Conservation (phyloP, 202 grass and related monocot genomes). For the Schoenoplectus tabernaemontani region DNA sequence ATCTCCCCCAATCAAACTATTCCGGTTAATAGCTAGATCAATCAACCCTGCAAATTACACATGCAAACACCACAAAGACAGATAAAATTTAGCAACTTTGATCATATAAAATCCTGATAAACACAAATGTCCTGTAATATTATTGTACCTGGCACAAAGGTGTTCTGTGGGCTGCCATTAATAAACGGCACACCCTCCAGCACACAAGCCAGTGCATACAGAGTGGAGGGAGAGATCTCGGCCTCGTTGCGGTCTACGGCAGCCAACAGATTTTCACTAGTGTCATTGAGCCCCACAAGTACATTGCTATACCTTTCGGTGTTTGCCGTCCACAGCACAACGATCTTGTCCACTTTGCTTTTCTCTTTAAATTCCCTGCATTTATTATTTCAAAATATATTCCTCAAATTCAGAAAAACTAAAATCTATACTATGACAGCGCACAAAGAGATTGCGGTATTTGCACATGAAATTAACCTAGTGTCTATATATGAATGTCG, state of each 20-base stretch:
- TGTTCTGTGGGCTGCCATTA: slow-evolving; percentile 96
- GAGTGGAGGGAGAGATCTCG: slow-evolving; percentile 82
- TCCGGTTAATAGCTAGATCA: slow-evolving; percentile 77
- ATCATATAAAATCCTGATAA: slow-evolving; percentile 2
- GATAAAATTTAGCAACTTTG: not conserved
- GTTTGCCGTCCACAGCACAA: slow-evolving; percentile 95
- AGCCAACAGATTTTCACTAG: slow-evolving; percentile 65
- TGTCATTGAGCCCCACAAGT: slow-evolving; percentile 73
- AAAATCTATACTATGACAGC: not conserved
- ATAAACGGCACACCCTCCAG: slow-evolving; percentile 80
- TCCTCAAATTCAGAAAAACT: not conserved
- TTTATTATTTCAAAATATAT: slow-evolving; percentile 16
- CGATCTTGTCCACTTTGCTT: slow-evolving; percentile 75
- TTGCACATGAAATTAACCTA: not conserved
- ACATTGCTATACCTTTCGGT: slow-evolving; percentile 92
- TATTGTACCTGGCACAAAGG: slow-evolving; percentile 74
- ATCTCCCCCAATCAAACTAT: slow-evolving; percentile 81
- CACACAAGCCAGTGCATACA: slow-evolving; percentile 79
- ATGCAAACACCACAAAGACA: slow-evolving; percentile 3
- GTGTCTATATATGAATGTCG: not conserved
- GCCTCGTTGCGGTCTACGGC: slow-evolving; percentile 64
- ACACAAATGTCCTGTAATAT: not conserved
- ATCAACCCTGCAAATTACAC: slow-evolving; percentile 52
- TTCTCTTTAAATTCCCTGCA: slow-evolving; percentile 92
- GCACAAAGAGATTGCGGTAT: not conserved